These are phyloP conservation scores for Aeminium ludgeri DNA, from an alignment of 495 filamentous ascomycete species.

Conservation along the genomic window DNA sequence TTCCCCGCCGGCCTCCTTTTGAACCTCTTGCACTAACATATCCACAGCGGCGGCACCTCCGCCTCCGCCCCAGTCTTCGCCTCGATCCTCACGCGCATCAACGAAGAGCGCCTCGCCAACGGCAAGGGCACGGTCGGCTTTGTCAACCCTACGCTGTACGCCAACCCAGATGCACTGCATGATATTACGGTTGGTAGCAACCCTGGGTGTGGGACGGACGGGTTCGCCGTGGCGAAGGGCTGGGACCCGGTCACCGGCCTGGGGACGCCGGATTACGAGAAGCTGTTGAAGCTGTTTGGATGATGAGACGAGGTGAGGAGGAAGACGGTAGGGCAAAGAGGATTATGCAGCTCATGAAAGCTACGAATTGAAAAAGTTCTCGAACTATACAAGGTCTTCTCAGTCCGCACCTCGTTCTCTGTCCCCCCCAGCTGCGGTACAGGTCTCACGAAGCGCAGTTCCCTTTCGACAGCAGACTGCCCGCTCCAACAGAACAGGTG, in stretches of 20 bases:
- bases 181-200: conserved; percentile 13
- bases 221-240: conserved; percentile 6
- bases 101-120: conserved; percentile 7
- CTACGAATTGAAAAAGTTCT: too few relatives aligned
- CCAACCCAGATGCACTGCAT: conserved; percentile 9
- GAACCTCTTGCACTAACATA: too few relatives aligned
- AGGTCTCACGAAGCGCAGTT: too few relatives aligned
- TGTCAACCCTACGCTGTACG: conserved; percentile 13
- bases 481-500: too few relatives aligned
- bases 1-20: neutral
- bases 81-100: conserved; percentile 10
- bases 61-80: conserved; percentile 7
- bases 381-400: too few relatives aligned
- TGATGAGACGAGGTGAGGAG: too few relatives aligned
- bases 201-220: conserved; percentile 8
- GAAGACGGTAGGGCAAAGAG: too few relatives aligned
- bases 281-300: conserved; percentile 8
- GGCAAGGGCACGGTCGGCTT: conserved; percentile 14
- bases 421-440: too few relatives aligned
- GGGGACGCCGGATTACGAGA: conserved; percentile 10
- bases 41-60: conserved; percentile 4
- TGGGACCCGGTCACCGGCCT: conserved; percentile 14
- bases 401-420: too few relatives aligned
- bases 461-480: too few relatives aligned
- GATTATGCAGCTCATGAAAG: too few relatives aligned